Base-by-base conservation (phyloP, 176 grass and related monocot genomes). In the Musa beccarii region DNA sequence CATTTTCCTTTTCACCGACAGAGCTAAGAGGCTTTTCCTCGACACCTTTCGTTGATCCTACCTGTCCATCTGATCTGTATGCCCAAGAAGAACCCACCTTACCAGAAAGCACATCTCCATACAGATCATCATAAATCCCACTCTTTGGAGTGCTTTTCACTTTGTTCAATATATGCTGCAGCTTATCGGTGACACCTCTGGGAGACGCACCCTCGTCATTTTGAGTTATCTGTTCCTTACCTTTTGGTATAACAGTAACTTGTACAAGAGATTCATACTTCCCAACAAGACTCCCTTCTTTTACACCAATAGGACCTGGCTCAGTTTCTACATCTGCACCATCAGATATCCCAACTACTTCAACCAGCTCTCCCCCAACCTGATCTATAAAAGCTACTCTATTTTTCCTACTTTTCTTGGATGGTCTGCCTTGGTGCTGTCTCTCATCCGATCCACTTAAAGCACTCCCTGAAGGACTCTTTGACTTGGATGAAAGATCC, bases 201-300 rank as follows among this genome's bases (percentile, higher is more conserved):
- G 84, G 80, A 22, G 86, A 85, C 19, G 77, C 57, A 84, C 73
- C 51, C 55, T 77, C 86, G 64, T 83, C 87, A 52, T 61, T 72
- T 29, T 78, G 71, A 80, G 81, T 75, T 57, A 70, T 72, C 59
- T 87, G 85, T 54, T 98, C 94, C 81, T 93, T 92, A 50, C 94
- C 90, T 78, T 98, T 98, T 83, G 94, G 94, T 82, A 98, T 84
- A 71, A 98, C 73, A 72, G 90, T 98, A 72, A 93, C 78, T 65
- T 93, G 88, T 20, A 98, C 86, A 78, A 98, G 90, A 81, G 94
- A 98, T 78, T 98, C 94, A 19, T 98, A 98, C 72, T 98, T 98
- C 2, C 94, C 94, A 76, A 93, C 94, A 76, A 98, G 90, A 87
- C 86, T 93, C 63, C 94, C 94, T 83, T 98, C 94, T 72, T 93